Percentiles rank a stretch among this genome's conserved stretches.
phyloP scores from a whole-genome alignment of 495 filamentous ascomycete genomes.

The Hyaloscypha hepaticicola region DNA sequence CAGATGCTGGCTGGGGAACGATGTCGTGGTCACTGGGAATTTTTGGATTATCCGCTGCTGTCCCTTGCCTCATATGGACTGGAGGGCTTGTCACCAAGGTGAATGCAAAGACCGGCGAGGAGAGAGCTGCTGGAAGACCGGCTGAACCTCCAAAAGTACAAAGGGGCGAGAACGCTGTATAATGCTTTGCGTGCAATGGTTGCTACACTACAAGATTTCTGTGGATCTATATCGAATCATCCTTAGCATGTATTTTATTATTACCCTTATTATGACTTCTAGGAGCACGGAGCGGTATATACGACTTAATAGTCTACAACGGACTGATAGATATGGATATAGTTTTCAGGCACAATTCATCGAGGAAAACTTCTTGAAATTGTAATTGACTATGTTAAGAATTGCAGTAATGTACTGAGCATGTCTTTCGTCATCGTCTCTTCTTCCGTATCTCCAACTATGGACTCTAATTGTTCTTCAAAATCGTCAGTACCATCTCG shows the following conservation, averaged over 20 bases:
- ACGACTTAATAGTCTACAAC: too few species aligned
- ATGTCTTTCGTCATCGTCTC: constrained; percentile 63
- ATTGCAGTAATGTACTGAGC: constrained; percentile 61
- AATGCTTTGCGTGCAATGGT: background rate
- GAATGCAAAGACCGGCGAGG: constrained; percentile 29
- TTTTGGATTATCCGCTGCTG: constrained; percentile 33
- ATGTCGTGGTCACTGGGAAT: constrained; percentile 56
- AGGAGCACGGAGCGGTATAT: too few species aligned
- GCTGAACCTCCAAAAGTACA: background rate
- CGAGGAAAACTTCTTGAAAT: background rate
- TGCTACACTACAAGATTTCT: too few species aligned
- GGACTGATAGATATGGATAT: background rate
- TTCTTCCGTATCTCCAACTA: constrained; percentile 56
- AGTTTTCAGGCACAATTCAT: background rate
- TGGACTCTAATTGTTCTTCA: constrained; percentile 50
- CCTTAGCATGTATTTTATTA: too few species aligned
- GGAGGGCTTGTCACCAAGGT: constrained; percentile 25
- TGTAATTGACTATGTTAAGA: constrained; percentile 37
- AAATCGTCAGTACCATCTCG: constrained; percentile 28
- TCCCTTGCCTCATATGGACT: constrained; percentile 30
- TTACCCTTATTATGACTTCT: too few species aligned
- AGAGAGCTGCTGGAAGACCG: constrained; percentile 24
- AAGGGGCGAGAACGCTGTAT: background rate
- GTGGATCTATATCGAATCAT: too few species aligned
- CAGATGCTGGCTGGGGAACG: constrained; percentile 59